Percentiles rank a stretch among this genome's conserved stretches.
phyloP scores from a whole-genome alignment of 75 land plant genomes.

The Gnetum montanum region DNA sequence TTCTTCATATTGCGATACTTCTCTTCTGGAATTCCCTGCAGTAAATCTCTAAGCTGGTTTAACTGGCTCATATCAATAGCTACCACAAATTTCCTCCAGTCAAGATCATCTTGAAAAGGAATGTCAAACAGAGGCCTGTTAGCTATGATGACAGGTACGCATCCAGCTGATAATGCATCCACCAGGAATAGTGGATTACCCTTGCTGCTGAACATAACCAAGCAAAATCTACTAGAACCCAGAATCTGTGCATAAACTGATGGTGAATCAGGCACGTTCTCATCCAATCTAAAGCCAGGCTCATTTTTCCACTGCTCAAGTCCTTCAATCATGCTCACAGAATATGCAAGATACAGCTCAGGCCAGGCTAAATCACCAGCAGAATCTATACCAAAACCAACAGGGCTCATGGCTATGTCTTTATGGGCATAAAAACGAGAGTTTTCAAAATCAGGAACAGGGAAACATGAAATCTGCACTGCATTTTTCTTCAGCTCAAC shows the following conservation, averaged over 20 bases:
- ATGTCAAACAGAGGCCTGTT: slow-evolving; percentile 40
- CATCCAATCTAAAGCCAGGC: slow-evolving; percentile 15
- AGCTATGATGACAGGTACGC: slow-evolving; percentile 59
- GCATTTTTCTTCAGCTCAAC: slow-evolving; percentile 67
- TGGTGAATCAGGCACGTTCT: slow-evolving; percentile 7
- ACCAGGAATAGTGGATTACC: slow-evolving; percentile 21
- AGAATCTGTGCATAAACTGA: slow-evolving; percentile 9
- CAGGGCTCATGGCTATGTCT: slow-evolving; percentile 44
- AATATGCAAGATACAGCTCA: background rate
- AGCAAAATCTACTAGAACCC: slow-evolving; percentile 40
- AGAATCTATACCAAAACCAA: too few relatives aligned
- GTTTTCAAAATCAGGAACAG: slow-evolving; percentile 1
- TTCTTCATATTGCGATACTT: slow-evolving; percentile 27
- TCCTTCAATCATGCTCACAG: background rate
- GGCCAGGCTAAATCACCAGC: too few relatives aligned
- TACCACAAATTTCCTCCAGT: slow-evolving; percentile 50
- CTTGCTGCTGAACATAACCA: slow-evolving; percentile 22
- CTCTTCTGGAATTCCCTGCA: slow-evolving; percentile 14
- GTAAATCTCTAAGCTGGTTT: slow-evolving; percentile 17
- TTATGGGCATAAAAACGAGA: slow-evolving; percentile 49
- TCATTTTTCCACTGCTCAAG: slow-evolving; percentile 8
- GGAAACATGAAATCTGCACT: slow-evolving; percentile 41
- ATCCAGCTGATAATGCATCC: slow-evolving; percentile 42
- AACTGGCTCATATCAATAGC: slow-evolving; percentile 20
- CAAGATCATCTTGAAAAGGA: slow-evolving; percentile 55